Evolutionary conservation across 345 rosid species (phyloP), one percentile per base, ranked within the genome.

Genomic region (Angophora floribunda): DNA sequence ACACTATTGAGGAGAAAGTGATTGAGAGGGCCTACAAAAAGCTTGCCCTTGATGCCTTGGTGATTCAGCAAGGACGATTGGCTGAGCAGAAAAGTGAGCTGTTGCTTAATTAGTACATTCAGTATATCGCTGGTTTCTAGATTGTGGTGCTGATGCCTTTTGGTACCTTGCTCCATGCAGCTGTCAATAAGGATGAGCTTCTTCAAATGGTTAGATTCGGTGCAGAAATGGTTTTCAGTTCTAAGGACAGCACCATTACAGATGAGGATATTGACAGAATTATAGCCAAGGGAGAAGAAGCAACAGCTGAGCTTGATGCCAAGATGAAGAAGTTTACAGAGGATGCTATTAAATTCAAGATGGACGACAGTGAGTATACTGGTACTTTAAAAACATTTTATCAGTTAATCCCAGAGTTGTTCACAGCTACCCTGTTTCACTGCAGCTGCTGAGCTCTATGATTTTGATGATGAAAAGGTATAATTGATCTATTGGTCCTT

Each of bases 131-230:
- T 80, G 61, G 13, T 55, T 32, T 86, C 41, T 59, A 26, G 11
- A 30, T 57, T 12, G 11, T 51, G 79, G 24, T 24, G 44, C 41
- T 70, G 44, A 26, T 86, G 44, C 85, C 12, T 85, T 80, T 85
- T 82, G 49, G 85, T 86, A 9, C 49, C 88, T 82, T 52, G 32
- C 88, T 80, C 78, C 51, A 52, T 91, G 87, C 95, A 96, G 99
- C 99, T 93, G 99, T 98, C 85, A 98, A 98, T 90, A 97, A 97
- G 93, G 99, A 98, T 95, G 99, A 98, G 92, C 94, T 97, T 91
- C 99, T 98, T 91, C 99, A 97, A 90, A 97, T 98, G 99, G 99
- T 98, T 91, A 95, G 99, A 90, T 98, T 95, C 93, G 99, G 99
- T 89, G 99, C 99, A 90, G 99, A 98, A 91, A 95, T 98, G 99